Conservation (phyloP, 164 flowering plant genomes). For the Berberis vulgaris region DNA sequence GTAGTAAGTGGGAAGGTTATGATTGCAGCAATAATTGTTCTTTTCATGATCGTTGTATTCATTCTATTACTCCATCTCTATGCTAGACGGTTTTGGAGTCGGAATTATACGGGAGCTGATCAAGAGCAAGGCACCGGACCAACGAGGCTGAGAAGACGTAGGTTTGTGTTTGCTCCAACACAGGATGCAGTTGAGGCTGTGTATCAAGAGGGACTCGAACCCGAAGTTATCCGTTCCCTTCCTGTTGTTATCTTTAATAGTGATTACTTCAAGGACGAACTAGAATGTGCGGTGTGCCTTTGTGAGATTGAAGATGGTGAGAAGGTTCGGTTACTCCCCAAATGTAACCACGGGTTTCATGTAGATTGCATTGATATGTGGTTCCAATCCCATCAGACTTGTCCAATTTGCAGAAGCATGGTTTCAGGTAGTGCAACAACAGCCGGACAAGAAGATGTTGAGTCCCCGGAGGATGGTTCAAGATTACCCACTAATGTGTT, state of each 20-base stretch:
- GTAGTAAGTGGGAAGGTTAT: conserved; percentile 46
- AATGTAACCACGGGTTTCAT: conserved; percentile 78
- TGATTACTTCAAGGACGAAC: conserved; percentile 36
- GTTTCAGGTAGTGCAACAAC: conserved; percentile 14
- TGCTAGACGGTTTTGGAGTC: conserved; percentile 61
- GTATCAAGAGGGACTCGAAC: conserved; percentile 41
- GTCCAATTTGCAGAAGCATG: conserved; percentile 57
- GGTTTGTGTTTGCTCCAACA: conserved; percentile 39
- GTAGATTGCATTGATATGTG: conserved; percentile 83
- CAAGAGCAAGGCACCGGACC: conserved; percentile 1
- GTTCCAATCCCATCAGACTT: conserved; percentile 79
- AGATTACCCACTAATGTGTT: conserved; percentile 57
- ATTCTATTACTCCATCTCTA: conserved; percentile 65
- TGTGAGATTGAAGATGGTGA: conserved; percentile 53
- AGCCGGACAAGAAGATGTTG: too few species aligned
- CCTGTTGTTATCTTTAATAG: conserved; percentile 33
- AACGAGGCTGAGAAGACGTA: conserved; percentile 20
- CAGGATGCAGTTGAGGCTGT: conserved; percentile 25
- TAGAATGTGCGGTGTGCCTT: conserved; percentile 76
- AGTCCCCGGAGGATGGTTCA: conserved; percentile 2
- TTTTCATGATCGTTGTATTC: conserved; percentile 50
- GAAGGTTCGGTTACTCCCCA: conserved; percentile 50
- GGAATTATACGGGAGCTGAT: conserved; percentile 14
- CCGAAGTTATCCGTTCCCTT: conserved; percentile 37
- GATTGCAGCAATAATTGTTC: conserved; percentile 44